These are phyloP conservation scores for Cystobasidium sp. DNA, from an alignment of 1,284 basidiomycete genomes.

Conservation along the genomic window DNA sequence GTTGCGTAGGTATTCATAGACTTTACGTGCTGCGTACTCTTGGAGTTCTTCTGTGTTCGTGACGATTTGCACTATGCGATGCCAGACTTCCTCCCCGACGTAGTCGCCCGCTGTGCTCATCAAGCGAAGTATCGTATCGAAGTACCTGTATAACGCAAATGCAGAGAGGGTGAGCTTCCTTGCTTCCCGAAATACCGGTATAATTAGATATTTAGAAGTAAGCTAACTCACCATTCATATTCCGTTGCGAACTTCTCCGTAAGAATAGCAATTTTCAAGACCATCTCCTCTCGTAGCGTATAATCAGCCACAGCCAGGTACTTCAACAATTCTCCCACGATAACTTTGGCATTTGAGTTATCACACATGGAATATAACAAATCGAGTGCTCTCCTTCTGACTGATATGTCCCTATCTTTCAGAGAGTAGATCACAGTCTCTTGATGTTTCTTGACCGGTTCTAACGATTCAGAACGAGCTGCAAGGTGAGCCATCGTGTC, in stretches of 20 bases:
- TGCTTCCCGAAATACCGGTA: not conserved
- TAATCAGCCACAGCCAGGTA: slow-evolving; percentile 96
- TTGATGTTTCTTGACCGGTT: slow-evolving; percentile 93
- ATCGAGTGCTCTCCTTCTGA: slow-evolving; percentile 90
- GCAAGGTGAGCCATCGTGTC: slow-evolving; percentile 99
- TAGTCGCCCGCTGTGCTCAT: slow-evolving; percentile 97
- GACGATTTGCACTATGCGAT: slow-evolving; percentile 96
- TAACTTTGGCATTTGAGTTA: slow-evolving; percentile 87
- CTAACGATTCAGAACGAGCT: slow-evolving; percentile 78
- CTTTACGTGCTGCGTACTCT: slow-evolving; percentile 87
- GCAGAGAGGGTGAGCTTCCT: slow-evolving; percentile 61
- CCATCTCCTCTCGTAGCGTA: slow-evolving; percentile 95
- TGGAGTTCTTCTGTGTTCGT: slow-evolving; percentile 94
- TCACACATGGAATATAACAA: slow-evolving; percentile 99
- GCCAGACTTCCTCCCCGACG: slow-evolving; percentile 99
- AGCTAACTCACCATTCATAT: slow-evolving; percentile 59
- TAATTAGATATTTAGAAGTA: slow-evolving; percentile 17
- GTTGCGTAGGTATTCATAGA: slow-evolving; percentile 85
- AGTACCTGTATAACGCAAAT: slow-evolving; percentile 74
- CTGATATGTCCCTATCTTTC: slow-evolving; percentile 96
- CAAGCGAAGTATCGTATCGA: slow-evolving; percentile 91
- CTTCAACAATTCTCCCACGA: slow-evolving; percentile 90
- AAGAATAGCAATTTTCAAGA: slow-evolving; percentile 95
- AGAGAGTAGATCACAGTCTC: slow-evolving; percentile 91
- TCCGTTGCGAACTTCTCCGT: slow-evolving; percentile 94